Base-by-base conservation (phyloP, 2,329 filamentous ascomycete genomes). In the Fusarium globosum region DNA sequence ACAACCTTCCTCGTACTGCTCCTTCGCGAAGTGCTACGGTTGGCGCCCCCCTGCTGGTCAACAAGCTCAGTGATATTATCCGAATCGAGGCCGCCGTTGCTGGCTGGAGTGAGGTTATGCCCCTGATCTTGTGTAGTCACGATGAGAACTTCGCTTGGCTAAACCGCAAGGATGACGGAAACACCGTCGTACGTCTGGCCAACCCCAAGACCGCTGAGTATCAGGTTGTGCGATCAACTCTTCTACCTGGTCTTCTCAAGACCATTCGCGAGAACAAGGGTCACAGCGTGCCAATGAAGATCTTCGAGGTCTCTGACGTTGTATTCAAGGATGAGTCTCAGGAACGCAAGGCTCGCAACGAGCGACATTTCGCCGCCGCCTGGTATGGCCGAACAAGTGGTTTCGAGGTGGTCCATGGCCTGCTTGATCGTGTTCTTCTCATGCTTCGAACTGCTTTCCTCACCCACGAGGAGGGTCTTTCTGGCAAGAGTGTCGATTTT, bases 81-180 rank as follows among this genome's bases (percentile, higher is more conserved):
- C 93, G 96, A 61, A 86, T 91, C 61, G 96, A 99, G 83, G 90
- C 93, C 57, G 96, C 95, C 61, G 96, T 97, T 90, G 93, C 96
- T 11, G 96, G 96, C 68, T 99, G 96, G 96, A 92, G 91, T 62
- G 96, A 99, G 85, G 96, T 97, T 63, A 92, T 99, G 89, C 96
- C 96, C 33, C 88, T 99, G 35, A 98, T 97, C 76, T 90, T 99
- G 62, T 99, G 96, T 88, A 97, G 94, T 51, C 95, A 98, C 82
- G 96, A 98, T 80, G 96, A 99, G 88, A 99, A 99, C 86, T 99
- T 98, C 82, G 92, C 88, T 68, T 98, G 94, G 93, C 87, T 99
- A 20, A 97, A 97, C 85, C 92, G 95, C 80, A 91, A 91, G 80
- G 95, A 98, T 76, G 93, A 97, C 78, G 94, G 94, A 73, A 92